These are phyloP conservation scores for Kodamaea fungicola DNA, from an alignment of 1,139 yeast genomes.

Conservation along the genomic window DNA sequence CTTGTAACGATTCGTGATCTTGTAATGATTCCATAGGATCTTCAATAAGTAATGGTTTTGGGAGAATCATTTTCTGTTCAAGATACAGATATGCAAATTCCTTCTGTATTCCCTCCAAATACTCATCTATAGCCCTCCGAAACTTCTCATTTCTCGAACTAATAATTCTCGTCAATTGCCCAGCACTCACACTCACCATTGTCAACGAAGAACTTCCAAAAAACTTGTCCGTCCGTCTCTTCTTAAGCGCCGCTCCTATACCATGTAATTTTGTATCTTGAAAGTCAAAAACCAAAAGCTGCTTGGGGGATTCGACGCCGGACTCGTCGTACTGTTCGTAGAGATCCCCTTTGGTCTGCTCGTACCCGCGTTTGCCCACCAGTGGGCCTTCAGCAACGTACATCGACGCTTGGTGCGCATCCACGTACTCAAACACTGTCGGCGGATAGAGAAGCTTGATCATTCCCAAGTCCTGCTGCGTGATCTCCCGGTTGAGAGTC, in stretches of 20 bases:
- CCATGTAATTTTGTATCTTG: slow-evolving; percentile 58
- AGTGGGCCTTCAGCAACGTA: slow-evolving; percentile 27
- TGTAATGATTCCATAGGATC: slow-evolving; percentile 42
- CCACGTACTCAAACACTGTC: slow-evolving; percentile 64
- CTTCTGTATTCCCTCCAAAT: slow-evolving; percentile 25
- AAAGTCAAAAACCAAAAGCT: slow-evolving; percentile 71
- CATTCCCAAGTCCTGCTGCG: slow-evolving; percentile 55
- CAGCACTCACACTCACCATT: slow-evolving; percentile 23
- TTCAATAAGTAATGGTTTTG: slow-evolving; percentile 33
- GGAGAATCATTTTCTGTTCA: slow-evolving; percentile 30
- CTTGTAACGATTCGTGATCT: too few species aligned
- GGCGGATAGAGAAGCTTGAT: slow-evolving; percentile 63
- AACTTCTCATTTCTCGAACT: slow-evolving; percentile 57
- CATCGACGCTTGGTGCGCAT: slow-evolving; percentile 57
- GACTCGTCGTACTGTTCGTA: slow-evolving; percentile 29
- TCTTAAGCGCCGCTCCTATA: slow-evolving; percentile 26
- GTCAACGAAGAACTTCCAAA: slow-evolving; percentile 21
- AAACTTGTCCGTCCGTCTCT: slow-evolving; percentile 21
- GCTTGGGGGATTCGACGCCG: slow-evolving; percentile 23
- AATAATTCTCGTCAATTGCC: slow-evolving; percentile 55
- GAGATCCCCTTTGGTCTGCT: slow-evolving; percentile 30
- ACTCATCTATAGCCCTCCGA: slow-evolving; percentile 36
- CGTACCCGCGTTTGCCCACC: slow-evolving; percentile 46
- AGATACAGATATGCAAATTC: slow-evolving; percentile 12
- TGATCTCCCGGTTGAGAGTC: slow-evolving; percentile 29